Evolutionary conservation across 108 stramenopile genomes (phyloP).

Genomic region (Parietichytrium sp.): DNA sequence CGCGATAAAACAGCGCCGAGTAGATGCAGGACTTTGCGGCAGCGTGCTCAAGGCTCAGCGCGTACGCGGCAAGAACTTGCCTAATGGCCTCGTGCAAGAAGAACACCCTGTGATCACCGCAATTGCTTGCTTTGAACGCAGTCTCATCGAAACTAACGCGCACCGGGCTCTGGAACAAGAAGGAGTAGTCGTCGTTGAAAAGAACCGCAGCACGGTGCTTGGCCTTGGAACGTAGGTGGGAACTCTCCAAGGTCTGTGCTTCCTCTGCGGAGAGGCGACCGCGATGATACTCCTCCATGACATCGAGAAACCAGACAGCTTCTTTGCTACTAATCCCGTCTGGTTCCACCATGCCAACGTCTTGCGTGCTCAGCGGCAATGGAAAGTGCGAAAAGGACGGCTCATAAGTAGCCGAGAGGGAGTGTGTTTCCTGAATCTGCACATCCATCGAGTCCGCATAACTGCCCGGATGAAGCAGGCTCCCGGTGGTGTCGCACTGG

Average conservation of each 20-base stretch:
- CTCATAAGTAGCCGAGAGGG: too few species aligned
- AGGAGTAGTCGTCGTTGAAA: not conserved
- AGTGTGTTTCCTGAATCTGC: too few species aligned
- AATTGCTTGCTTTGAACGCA: not conserved
- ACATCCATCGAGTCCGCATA: too few species aligned
- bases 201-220: slow-evolving; percentile 9
- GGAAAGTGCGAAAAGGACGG: too few species aligned
- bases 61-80: not conserved
- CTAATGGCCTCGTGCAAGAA: not conserved
- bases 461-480: too few species aligned
- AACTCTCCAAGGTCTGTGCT: not conserved
- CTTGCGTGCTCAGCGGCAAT: too few species aligned
- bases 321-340: not conserved
- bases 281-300: not conserved
- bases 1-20: not conserved
- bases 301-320: slow-evolving; percentile 11
- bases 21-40: slow-evolving; percentile 28
- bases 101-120: not conserved
- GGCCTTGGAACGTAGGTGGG: not conserved
- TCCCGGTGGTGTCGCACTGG: too few species aligned
- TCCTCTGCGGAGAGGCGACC: not conserved
- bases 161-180: not conserved
- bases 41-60: not conserved
- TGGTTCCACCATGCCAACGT: too few species aligned
- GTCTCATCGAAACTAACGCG: not conserved